These are phyloP conservation scores for Simmondsia chinensis DNA, from an alignment of 148 eudicot species.

Conservation along the genomic window DNA sequence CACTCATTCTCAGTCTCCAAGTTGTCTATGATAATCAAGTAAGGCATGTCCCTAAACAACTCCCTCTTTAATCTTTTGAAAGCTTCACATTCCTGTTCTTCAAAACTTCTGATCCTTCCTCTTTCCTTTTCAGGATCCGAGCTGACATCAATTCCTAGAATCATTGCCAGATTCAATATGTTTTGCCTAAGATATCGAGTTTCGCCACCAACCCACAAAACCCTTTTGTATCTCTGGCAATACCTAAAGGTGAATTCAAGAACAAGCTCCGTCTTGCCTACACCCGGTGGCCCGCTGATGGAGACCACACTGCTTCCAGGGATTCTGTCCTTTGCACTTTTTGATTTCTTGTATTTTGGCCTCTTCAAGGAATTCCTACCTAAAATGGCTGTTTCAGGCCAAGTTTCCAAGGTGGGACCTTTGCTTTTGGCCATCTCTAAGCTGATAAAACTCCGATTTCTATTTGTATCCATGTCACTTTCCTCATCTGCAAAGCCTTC, in stretches of 20 bases:
- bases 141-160: constrained; percentile 61
- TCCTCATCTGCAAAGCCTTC: constrained; percentile 77
- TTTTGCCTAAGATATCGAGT: constrained; percentile 68
- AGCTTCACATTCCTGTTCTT: constrained; percentile 82
- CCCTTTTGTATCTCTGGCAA: constrained; percentile 73
- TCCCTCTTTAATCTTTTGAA: constrained; percentile 80
- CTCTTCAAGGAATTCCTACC: constrained; percentile 49
- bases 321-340: constrained; percentile 52
- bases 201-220: constrained; percentile 84
- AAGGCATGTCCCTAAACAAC: constrained; percentile 71
- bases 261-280: constrained; percentile 85
- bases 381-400: constrained; percentile 47
- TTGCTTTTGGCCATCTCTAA: constrained; percentile 48
- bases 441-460: constrained; percentile 30
- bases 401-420: constrained; percentile 50
- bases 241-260: constrained; percentile 67
- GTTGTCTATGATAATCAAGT: constrained; percentile 66
- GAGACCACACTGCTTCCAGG: constrained; percentile 48
- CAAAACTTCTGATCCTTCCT: constrained; percentile 74
- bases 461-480: constrained; percentile 35
- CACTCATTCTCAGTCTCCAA: constrained; percentile 76
- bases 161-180: constrained; percentile 49
- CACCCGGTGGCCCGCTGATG: constrained; percentile 55
- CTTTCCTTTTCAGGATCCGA: constrained; percentile 84
- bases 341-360: constrained; percentile 63